Conservation (phyloP, 768 basidiomycete genomes). For the Termitomyces sp. region DNA sequence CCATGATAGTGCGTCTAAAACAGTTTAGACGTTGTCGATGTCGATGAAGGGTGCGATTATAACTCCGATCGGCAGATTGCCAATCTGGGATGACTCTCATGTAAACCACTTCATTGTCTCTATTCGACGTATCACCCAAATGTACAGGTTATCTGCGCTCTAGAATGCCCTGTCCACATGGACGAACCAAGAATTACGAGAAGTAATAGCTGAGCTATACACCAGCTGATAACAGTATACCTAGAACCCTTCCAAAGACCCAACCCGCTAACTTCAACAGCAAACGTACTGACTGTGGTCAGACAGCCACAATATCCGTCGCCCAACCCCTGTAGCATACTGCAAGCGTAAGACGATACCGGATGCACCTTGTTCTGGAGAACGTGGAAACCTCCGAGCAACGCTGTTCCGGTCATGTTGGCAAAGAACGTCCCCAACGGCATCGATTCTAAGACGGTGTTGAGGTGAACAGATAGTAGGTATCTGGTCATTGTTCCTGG, state of each 20-base stretch:
- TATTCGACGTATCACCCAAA: constrained; percentile 24
- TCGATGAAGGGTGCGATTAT: constrained; percentile 24
- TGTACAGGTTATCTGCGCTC: constrained; percentile 47
- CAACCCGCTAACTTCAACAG: constrained; percentile 68
- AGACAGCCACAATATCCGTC: constrained; percentile 97
- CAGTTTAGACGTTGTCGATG: constrained; percentile 17
- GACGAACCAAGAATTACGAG: constrained; percentile 71
- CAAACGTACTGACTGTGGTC: constrained; percentile 93
- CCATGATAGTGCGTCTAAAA: constrained; percentile 23
- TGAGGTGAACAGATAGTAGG: constrained; percentile 67
- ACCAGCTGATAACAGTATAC: constrained; percentile 71
- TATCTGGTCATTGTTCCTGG: constrained; percentile 89
- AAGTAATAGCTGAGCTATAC: constrained; percentile 63
- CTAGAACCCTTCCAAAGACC: constrained; percentile 52
- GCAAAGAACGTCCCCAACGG: constrained; percentile 79
- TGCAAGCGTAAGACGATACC: constrained; percentile 48
- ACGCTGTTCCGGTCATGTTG: constrained; percentile 76
- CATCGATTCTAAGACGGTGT: constrained; percentile 55
- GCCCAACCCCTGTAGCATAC: constrained; percentile 72
- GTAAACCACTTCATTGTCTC: not conserved
- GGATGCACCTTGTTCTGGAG: constrained; percentile 54
- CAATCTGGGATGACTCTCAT: constrained; percentile 9
- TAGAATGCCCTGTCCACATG: constrained; percentile 41
- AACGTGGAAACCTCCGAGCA: constrained; percentile 72
- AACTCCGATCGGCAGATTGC: constrained; percentile 30